Conservation (phyloP, 225 moss, liverwort and hornwort genomes). For the Marchantia polymorpha region DNA sequence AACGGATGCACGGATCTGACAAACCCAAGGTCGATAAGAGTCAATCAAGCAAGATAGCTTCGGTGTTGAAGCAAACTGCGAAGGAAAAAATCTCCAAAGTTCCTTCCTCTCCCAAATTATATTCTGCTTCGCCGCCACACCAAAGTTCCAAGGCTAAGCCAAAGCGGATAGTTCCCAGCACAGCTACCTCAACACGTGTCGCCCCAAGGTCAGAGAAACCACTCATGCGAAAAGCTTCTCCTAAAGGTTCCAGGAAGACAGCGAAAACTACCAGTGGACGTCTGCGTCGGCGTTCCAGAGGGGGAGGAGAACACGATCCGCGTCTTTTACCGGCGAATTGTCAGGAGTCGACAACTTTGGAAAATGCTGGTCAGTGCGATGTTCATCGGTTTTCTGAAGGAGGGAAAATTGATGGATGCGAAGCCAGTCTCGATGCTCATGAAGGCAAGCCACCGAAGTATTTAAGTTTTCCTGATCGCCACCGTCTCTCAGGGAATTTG, state of each 20-base stretch:
- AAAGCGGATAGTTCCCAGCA: neutral
- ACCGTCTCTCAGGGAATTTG: slow-evolving; percentile 16
- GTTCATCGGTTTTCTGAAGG: neutral
- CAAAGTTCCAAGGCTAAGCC: neutral
- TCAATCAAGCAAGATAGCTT: neutral
- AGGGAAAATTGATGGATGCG: neutral
- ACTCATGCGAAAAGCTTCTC: neutral
- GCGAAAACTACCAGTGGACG: too few relatives aligned
- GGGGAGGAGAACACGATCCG: neutral
- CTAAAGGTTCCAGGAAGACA: neutral
- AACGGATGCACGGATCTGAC: neutral
- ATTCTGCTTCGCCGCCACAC: neutral
- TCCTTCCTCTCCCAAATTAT: neutral
- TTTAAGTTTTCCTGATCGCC: neutral
- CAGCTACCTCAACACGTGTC: neutral
- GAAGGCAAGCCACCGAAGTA: neutral
- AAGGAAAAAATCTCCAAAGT: neutral
- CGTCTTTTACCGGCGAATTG: too few relatives aligned
- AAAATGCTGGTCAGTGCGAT: neutral
- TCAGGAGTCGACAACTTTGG: neutral
- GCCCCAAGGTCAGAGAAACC: neutral
- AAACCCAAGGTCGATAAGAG: neutral
- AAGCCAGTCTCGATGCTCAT: neutral
- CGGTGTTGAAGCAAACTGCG: neutral
- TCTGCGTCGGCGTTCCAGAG: neutral